These are phyloP conservation scores for Boletus vinaceobasis DNA, from an alignment of 768 basidiomycete species.

Conservation along the genomic window DNA sequence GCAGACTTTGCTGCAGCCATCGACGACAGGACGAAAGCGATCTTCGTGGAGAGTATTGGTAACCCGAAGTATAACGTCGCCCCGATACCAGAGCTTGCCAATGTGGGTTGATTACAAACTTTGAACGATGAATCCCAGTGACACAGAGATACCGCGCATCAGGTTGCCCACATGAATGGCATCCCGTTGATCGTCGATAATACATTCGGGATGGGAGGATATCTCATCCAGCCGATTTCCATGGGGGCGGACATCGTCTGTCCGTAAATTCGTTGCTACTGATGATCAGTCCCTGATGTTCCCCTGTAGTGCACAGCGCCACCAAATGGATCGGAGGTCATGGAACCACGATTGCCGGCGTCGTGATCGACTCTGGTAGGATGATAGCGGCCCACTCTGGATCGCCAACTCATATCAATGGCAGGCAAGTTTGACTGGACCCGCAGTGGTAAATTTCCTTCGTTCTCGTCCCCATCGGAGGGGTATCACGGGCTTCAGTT, in stretches of 20 bases:
- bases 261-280: conserved; percentile 19
- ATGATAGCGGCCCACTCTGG: too few relatives aligned
- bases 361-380: conserved; percentile 66
- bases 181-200: conserved; percentile 83
- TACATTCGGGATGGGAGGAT: conserved; percentile 71
- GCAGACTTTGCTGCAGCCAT: conserved; percentile 63
- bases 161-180: conserved; percentile 68
- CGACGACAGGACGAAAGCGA: conserved; percentile 73
- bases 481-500: conserved; percentile 74
- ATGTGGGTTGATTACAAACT: conserved; percentile 35
- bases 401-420: background rate
- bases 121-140: background rate
- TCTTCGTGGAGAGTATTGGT: conserved; percentile 75
- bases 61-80: conserved; percentile 71
- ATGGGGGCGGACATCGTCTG: conserved; percentile 76
- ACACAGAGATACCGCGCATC: background rate
- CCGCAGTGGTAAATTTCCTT: conserved; percentile 64
- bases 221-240: conserved; percentile 65
- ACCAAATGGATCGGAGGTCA: conserved; percentile 87
- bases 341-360: conserved; percentile 76
- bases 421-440: conserved; percentile 62
- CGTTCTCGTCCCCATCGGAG: conserved; percentile 70
- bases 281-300: background rate
- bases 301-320: conserved; percentile 55
- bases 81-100: conserved; percentile 66